These are phyloP conservation scores for Sisymbrium irio DNA, from an alignment of 345 rosid species.

Conservation along the genomic window DNA sequence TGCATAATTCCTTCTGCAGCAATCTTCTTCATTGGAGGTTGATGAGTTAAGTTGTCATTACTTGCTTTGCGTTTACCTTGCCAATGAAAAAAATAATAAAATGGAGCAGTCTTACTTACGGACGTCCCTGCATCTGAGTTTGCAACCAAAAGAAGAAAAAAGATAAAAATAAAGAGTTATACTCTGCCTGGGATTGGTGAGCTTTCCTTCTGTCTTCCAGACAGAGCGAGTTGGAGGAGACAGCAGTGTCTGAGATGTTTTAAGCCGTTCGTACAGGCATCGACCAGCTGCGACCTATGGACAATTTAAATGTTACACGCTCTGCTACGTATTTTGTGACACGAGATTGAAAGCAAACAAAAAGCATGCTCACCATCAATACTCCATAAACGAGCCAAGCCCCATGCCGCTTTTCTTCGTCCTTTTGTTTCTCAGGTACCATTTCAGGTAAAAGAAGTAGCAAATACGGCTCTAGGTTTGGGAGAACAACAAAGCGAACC, in stretches of 20 bases:
- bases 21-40: conserved; percentile 60
- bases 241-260: conserved; percentile 48
- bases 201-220: conserved; percentile 51
- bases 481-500: conserved; percentile 79
- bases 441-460: conserved; percentile 70
- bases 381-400: conserved; percentile 89
- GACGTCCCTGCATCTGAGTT: not conserved
- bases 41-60: conserved; percentile 60
- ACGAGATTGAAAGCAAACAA: conserved; percentile 9
- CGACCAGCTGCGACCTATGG: conserved; percentile 75
- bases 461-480: conserved; percentile 73
- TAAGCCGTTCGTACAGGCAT: conserved; percentile 65
- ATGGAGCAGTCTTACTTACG: not conserved
- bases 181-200: conserved; percentile 41
- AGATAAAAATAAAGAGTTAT: conserved; percentile 30
- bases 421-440: conserved; percentile 61
- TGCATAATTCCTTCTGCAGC: conserved; percentile 51
- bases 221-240: conserved; percentile 47
- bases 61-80: conserved; percentile 81
- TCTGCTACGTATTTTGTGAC: not conserved
- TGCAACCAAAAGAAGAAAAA: not conserved
- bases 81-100: not conserved
- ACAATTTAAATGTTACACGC: conserved; percentile 20
- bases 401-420: conserved; percentile 58
- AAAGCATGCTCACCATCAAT: conserved; percentile 51